These are phyloP conservation scores for Boletellus sp. DNA, from an alignment of 768 basidiomycete species.

Conservation along the genomic window DNA sequence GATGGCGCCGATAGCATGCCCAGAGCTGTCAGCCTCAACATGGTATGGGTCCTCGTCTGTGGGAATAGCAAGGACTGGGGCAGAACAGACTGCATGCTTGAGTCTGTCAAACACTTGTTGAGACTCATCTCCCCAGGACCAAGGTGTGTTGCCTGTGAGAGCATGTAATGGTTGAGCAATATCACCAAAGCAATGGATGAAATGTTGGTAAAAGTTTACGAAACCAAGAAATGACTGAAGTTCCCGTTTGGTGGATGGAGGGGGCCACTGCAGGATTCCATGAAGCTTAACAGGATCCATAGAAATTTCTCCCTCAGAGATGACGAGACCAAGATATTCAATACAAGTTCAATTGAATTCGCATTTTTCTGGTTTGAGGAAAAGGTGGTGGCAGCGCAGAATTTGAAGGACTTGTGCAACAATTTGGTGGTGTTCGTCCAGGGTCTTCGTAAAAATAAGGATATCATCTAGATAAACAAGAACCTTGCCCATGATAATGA, in stretches of 20 bases:
- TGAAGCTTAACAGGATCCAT: constrained; percentile 1
- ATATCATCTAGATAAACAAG: not conserved
- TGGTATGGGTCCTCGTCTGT: constrained; percentile 10
- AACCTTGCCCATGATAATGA: not conserved
- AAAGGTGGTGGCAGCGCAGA: no score
- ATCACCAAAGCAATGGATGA: constrained; percentile 32
- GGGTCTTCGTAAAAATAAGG: not conserved
- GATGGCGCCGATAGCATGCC: constrained; percentile 31
- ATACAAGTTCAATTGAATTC: no score
- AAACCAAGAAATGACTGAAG: constrained; percentile 33
- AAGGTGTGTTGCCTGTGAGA: constrained; percentile 27
- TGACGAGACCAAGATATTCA: no score
- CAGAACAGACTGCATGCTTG: constrained; percentile 25
- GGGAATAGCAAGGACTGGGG: constrained; percentile 25
- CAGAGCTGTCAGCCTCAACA: constrained; percentile 31
- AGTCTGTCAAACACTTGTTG: constrained; percentile 27
- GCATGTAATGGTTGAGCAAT: constrained; percentile 29
- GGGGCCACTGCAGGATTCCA: constrained; percentile 1
- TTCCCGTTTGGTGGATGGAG: constrained; percentile 25
- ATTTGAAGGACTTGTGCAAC: no score
- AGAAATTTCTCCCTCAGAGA: no score
- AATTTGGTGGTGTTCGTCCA: no score
- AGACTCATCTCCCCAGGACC: constrained; percentile 23
- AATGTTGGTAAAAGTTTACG: constrained; percentile 24
- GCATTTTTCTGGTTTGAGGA: no score